These are phyloP conservation scores for Puccinia horiana DNA, from an alignment of 1,284 basidiomycete species.

Conservation along the genomic window DNA sequence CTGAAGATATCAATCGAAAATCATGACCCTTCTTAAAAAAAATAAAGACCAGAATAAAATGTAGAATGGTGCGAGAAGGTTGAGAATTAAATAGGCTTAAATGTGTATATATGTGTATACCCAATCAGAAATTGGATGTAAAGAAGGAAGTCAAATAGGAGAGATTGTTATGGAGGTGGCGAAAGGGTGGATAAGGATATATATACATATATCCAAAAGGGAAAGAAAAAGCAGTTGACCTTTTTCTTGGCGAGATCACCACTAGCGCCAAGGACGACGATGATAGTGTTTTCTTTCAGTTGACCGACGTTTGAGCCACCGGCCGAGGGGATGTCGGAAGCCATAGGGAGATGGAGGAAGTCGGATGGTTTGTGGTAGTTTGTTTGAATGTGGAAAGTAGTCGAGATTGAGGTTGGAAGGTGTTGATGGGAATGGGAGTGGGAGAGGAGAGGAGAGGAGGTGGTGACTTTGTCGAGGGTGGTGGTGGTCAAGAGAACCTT, in stretches of 20 bases:
- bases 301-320: conserved; percentile 32
- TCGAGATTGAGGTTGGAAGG: not conserved
- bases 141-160: too few species aligned
- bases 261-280: conserved; percentile 81
- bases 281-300: conserved; percentile 39
- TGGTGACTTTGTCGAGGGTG: not conserved
- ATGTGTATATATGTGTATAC: too few species aligned
- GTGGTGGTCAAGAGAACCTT: not conserved
- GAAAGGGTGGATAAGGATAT: conserved; percentile 15
- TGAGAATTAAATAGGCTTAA: too few species aligned
- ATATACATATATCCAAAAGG: not conserved
- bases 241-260: conserved; percentile 99
- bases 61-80: too few species aligned
- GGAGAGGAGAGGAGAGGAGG: not conserved
- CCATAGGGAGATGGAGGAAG: conserved; percentile 11
- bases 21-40: too few species aligned
- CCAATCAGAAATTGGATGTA: too few species aligned
- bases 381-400: not conserved
- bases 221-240: conserved; percentile 63
- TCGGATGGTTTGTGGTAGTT: too few species aligned
- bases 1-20: too few species aligned
- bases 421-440: not conserved
- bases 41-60: too few species aligned
- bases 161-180: not conserved
- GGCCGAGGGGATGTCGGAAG: conserved; percentile 37